Evolutionary conservation across 208 protist genomes (phyloP), one percentile per base, ranked within the genome.

Genomic region (Leishmania braziliensis): DNA sequence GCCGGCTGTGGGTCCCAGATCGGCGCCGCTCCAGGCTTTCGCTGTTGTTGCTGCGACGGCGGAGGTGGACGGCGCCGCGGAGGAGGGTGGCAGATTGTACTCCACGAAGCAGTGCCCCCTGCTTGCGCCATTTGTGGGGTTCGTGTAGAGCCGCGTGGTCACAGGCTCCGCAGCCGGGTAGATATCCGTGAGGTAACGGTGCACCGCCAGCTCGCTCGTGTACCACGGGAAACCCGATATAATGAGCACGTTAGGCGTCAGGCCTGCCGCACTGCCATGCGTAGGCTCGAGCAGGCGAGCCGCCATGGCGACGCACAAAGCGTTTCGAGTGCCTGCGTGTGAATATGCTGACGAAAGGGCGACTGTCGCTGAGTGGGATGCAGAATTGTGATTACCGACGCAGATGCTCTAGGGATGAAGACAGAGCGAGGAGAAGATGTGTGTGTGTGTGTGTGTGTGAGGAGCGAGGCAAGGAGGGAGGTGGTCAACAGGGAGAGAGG

Each of bases 41-140:
- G n/a, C 8, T 26, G 51, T 63, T 26, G 50, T 9, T 29, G 60
- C 63, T 5, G 51, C 53, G 5, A 14, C 53, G 29, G 69, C 66
- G 58, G 20, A 43, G 50, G 33, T 43, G 62, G 23, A 50, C 20
- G 56, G 50, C 23, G 72, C 65, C n/a, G 54, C 65, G n/a, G 71
- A 48, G 46, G 53, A 71, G 71, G 80, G 80, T 36, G 74, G 80
- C 48, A 85, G 77, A 46, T 73, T 29, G 79, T 95, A 97, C 83
- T 97, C 92, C 16, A 96, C 90, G 56, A 97, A 95, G 86, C 90
- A 95, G 78, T 90, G 83, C 26, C 95, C 95, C 16, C 92, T 75
- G 75, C 93, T 96, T 50, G 86, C 78, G 46, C 95, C 95, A 84
- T 96, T 97, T 1, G 86, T 78, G 0, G 92, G 91, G 83, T 95